phyloP scores from a whole-genome alignment of 73 alveolate genomes.

The Paramecium primaurelia region DNA sequence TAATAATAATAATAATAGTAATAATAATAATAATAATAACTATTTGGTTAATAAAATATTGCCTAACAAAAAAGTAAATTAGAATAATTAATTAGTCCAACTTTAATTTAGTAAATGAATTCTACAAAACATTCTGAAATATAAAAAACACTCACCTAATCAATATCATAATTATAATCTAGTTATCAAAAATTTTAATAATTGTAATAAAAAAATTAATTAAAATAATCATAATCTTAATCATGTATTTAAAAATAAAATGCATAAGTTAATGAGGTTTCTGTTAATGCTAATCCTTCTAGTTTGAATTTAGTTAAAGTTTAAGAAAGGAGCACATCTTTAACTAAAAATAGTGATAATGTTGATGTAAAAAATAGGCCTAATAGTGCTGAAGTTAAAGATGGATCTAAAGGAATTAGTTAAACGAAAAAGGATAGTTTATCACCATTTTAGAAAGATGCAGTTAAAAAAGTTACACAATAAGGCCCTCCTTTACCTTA shows the following conservation, averaged over 20 bases:
- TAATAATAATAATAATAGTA: neutral
- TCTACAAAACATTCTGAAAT: conserved; percentile 44
- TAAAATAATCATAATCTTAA: neutral
- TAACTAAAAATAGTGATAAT: neutral
- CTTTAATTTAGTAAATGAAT: neutral
- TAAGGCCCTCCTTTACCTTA: conserved; percentile 44
- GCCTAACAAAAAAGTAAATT: neutral
- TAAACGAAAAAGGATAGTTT: conserved; percentile 11
- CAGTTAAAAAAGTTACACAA: neutral
- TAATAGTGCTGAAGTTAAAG: conserved; percentile 22
- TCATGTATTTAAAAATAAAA: neutral
- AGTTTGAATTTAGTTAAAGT: neutral
- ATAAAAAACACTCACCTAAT: conserved; percentile 5
- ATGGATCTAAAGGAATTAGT: neutral
- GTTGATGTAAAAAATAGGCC: neutral
- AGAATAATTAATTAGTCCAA: conserved; percentile 36
- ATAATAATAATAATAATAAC: neutral
- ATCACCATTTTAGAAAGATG: conserved; percentile 37
- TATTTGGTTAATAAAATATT: neutral
- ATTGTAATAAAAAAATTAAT: neutral
- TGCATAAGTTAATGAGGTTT: neutral
- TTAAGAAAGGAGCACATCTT: neutral
- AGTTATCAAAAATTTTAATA: conserved; percentile 27
- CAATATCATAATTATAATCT: conserved; percentile 14
- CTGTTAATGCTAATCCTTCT: neutral